Percentiles rank a stretch among this genome's conserved stretches.
phyloP scores from a whole-genome alignment of 2,329 filamentous ascomycete genomes.

The Phialophora chinensis region DNA sequence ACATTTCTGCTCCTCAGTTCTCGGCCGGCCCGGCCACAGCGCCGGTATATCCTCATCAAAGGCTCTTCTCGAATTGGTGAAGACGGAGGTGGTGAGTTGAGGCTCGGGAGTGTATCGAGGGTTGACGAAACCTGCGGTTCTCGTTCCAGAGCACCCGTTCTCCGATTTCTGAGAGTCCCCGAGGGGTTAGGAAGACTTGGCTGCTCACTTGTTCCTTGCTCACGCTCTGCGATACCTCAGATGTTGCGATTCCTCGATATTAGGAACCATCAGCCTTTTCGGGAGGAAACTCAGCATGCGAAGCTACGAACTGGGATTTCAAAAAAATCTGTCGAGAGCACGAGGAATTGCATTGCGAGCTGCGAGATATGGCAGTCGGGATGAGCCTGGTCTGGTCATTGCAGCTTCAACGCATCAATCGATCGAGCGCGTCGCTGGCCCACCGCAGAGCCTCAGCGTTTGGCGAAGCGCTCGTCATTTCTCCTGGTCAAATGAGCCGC shows the following conservation, averaged over 20 bases:
- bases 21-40: constrained; percentile 59
- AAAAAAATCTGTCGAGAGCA: too few relatives aligned
- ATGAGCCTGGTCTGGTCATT: not conserved
- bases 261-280: too few relatives aligned
- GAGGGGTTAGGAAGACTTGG: constrained; percentile 13
- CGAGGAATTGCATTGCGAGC: constrained; percentile 19
- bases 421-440: not conserved
- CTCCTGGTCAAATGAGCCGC: constrained; percentile 26
- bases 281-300: too few relatives aligned
- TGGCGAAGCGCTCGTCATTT: constrained; percentile 36
- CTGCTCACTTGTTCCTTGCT: too few relatives aligned
- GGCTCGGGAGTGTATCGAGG: constrained; percentile 7
- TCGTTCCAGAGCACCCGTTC: not conserved
- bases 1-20: constrained; percentile 59
- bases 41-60: constrained; percentile 62
- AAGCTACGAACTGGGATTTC: too few relatives aligned
- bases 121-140: not conserved
- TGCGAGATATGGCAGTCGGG: constrained; percentile 40
- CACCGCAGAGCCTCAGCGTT: constrained; percentile 33
- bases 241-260: too few relatives aligned
- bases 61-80: constrained; percentile 47
- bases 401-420: too few relatives aligned
- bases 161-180: constrained; percentile 13
- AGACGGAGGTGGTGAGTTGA: constrained; percentile 26
- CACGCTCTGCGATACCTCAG: too few relatives aligned